Evolutionary conservation across 495 filamentous ascomycete genomes (phyloP), one percentile per base, ranked within the genome.

Genomic region (Hyaloscypha hepaticicola): DNA sequence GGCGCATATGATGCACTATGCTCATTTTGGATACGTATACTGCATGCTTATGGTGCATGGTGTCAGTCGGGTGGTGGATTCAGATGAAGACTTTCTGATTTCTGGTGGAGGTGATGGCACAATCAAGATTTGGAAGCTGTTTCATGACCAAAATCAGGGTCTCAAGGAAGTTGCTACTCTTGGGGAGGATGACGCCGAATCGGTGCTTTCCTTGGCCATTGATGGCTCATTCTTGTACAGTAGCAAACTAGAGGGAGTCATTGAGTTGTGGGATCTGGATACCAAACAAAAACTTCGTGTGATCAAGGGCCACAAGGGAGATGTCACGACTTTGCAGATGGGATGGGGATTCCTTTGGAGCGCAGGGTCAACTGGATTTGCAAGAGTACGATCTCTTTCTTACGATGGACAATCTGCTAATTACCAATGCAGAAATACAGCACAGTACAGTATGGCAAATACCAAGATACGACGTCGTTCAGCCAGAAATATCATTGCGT

Each of bases 241-340:
- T 67, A 95, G 95, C 63, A 85, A 93, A 59, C 83, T 91, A 0
- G 85, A 88, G n/a, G 95, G 95, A n/a, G 87, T 96, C 49, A 83
- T 99, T 58, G 93, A 97, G 72, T 87, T 98, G 19, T 99, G 95
- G 95, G 96, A 99, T 70, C 79, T 98, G 16, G 95, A 99, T 72
- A 97, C 95, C 1, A 86, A 88, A 65, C 95, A 99, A 78, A 88
- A 95, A 56, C 80, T 99, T 22, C 83, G 94, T 61, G 90, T 87
- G 9, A 87, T 97, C 67, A 90, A 89, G 68, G 83, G 87, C 22
- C 88, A 93, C 65, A 87, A 84, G 24, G 89, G 88, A 8, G 96
- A 97, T 72, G 82, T 99, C 52, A 91, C 94, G 78, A 88, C 91
- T 9, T 79, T 99, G 56, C 83, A 88, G 59, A 88, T 97, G 70